These are phyloP conservation scores for Alternaria incomplexa DNA, from an alignment of 2,329 filamentous ascomycete genomes.

Conservation along the genomic window DNA sequence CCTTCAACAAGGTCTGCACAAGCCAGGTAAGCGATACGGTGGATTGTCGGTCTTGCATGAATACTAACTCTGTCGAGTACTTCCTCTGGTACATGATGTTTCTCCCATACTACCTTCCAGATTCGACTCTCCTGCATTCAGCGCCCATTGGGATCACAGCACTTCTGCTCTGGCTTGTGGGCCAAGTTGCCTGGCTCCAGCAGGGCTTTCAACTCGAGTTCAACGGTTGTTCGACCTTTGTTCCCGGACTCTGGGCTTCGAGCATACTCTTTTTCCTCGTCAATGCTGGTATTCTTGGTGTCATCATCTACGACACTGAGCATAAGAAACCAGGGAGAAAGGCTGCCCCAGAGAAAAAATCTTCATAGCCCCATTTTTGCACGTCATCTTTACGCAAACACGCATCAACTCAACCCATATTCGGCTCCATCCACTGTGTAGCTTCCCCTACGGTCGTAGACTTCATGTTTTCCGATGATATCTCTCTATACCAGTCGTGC, in stretches of 20 bases:
- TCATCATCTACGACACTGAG: conserved; percentile 71
- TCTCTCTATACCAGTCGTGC: neutral
- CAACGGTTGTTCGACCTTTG: conserved; percentile 80
- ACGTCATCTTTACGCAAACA: neutral
- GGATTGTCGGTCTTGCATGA: neutral
- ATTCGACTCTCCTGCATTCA: conserved; percentile 71
- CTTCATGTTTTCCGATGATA: neutral
- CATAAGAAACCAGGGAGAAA: neutral
- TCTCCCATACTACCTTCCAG: conserved; percentile 86
- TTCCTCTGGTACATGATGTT: conserved; percentile 98
- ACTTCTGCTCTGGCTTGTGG: conserved; percentile 73
- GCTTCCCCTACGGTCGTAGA: neutral
- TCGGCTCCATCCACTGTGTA: neutral
- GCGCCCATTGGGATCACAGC: conserved; percentile 69
- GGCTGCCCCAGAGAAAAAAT: neutral
- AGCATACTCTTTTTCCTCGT: conserved; percentile 81
- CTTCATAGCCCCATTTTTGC: neutral
- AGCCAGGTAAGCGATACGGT: conserved; percentile 73
- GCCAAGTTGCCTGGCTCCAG: conserved; percentile 66
- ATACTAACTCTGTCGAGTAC: conserved; percentile 65
- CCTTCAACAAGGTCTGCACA: conserved; percentile 99
- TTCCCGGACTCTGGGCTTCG: conserved; percentile 80
- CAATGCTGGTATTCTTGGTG: conserved; percentile 85
- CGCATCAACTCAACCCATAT: neutral
- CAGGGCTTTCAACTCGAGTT: conserved; percentile 60